phyloP scores from a whole-genome alignment of 2,329 filamentous ascomycete species.

The Pseudovirgaria hyperparasitica region DNA sequence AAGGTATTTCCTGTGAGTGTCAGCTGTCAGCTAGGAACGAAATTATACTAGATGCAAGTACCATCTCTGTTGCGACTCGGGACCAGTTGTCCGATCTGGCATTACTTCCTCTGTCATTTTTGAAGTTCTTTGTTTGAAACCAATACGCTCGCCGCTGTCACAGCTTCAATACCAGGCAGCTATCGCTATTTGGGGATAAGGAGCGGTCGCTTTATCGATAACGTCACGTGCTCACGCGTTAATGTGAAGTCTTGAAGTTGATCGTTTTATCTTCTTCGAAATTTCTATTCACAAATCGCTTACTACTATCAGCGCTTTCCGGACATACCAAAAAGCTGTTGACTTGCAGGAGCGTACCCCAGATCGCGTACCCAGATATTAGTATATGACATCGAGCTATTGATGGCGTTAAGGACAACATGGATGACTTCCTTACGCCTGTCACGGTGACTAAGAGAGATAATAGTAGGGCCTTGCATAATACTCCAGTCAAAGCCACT shows the following conservation, averaged over 20 bases:
- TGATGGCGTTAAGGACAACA: constrained; percentile 18
- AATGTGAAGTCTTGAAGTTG: too few relatives aligned
- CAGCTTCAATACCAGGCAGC: too few relatives aligned
- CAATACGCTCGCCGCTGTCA: too few relatives aligned
- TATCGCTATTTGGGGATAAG: constrained; percentile 3
- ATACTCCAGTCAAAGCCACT: constrained; percentile 1
- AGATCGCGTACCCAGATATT: too few relatives aligned
- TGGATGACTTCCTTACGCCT: constrained; percentile 37
- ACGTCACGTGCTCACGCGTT: constrained; percentile 1
- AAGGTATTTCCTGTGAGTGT: constrained; percentile 58
- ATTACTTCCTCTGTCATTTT: constrained; percentile 14
- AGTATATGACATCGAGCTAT: too few relatives aligned
- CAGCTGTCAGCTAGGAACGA: constrained; percentile 9
- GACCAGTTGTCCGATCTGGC: constrained; percentile 6
- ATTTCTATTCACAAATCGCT: too few relatives aligned
- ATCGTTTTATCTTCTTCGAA: too few relatives aligned
- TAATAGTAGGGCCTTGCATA: constrained; percentile 6
- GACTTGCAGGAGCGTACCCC: too few relatives aligned
- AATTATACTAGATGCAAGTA: constrained; percentile 6
- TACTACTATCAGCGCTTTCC: too few relatives aligned
- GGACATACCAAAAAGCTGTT: too few relatives aligned
- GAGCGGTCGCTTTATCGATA: constrained; percentile 5
- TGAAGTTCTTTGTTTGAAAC: too few relatives aligned
- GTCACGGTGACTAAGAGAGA: constrained; percentile 28
- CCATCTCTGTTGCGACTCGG: constrained; percentile 31